Conservation (phyloP, 2,329 filamentous ascomycete genomes). For the Epichloe aotearoae region DNA sequence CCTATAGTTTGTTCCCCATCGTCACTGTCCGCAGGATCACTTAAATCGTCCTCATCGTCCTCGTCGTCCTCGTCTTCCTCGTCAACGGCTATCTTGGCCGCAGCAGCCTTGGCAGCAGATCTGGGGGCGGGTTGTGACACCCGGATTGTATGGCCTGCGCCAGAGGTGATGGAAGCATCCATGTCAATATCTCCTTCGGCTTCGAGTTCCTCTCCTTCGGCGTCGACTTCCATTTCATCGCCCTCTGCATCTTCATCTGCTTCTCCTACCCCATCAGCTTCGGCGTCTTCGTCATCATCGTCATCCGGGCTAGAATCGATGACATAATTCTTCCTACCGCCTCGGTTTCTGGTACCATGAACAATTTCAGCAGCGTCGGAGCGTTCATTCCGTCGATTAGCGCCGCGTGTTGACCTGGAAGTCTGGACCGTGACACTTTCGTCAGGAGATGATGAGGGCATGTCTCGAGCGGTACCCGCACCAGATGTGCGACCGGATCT, state of each 20-base stretch:
- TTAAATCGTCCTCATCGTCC: slow-evolving; percentile 37
- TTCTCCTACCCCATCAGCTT: slow-evolving; percentile 24
- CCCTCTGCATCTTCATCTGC: slow-evolving; percentile 29
- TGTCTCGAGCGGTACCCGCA: slow-evolving; percentile 29
- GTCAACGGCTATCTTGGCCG: slow-evolving; percentile 21
- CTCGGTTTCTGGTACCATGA: slow-evolving; percentile 38
- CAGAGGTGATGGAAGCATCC: slow-evolving; percentile 20
- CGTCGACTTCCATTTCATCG: slow-evolving; percentile 24
- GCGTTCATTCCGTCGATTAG: slow-evolving; percentile 22
- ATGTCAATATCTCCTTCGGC: slow-evolving; percentile 34
- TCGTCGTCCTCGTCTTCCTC: slow-evolving; percentile 36
- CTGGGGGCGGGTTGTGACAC: slow-evolving; percentile 31
- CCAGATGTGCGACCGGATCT: slow-evolving; percentile 34
- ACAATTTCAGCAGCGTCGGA: slow-evolving; percentile 35
- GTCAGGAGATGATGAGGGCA: slow-evolving; percentile 33
- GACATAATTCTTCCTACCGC: slow-evolving; percentile 46
- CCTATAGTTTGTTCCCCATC: slow-evolving; percentile 24
- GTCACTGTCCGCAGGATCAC: slow-evolving; percentile 39
- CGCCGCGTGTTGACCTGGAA: slow-evolving; percentile 33
- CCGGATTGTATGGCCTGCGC: slow-evolving; percentile 28
- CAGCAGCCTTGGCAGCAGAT: slow-evolving; percentile 19
- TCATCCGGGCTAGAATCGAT: slow-evolving; percentile 41
- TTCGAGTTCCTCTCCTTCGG: slow-evolving; percentile 27
- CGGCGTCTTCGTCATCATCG: slow-evolving; percentile 26
- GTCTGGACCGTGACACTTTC: slow-evolving; percentile 39